Evolutionary conservation across 2,329 filamentous ascomycete genomes (phyloP).

Genomic region (Fusarium sublunatum): DNA sequence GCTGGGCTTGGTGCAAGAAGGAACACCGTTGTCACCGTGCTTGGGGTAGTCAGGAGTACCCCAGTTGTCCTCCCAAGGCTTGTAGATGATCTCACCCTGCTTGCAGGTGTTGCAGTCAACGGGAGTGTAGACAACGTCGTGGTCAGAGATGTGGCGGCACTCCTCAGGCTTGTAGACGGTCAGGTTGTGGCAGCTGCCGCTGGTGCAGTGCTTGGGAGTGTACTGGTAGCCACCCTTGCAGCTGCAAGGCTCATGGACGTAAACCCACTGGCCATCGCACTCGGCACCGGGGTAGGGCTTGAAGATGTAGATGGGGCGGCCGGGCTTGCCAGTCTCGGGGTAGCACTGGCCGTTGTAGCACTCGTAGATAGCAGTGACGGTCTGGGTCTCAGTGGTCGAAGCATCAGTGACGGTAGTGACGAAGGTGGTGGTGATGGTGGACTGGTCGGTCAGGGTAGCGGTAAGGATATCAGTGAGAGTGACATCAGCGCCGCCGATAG

Average conservation of each 20-base stretch:
- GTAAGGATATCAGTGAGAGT: conserved; percentile 14
- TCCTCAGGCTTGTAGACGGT: conserved; percentile 43
- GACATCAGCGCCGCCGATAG: conserved; percentile 1
- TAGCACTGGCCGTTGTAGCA: conserved; percentile 37
- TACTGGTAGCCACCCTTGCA: conserved; percentile 40
- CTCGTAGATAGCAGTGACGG: conserved; percentile 37
- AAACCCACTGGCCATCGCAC: conserved; percentile 37
- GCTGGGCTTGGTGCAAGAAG: conserved; percentile 7
- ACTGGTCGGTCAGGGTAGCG: conserved; percentile 33
- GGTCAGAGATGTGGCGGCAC: conserved; percentile 24
- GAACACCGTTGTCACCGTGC: not conserved
- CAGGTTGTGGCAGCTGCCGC: conserved; percentile 30
- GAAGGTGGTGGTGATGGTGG: conserved; percentile 36
- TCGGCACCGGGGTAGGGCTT: conserved; percentile 32
- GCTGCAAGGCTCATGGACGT: conserved; percentile 30
- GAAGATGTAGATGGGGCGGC: conserved; percentile 36
- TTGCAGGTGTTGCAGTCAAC: conserved; percentile 28
- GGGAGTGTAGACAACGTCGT: conserved; percentile 32
- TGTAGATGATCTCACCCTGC: conserved; percentile 37
- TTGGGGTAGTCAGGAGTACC: conserved; percentile 21
- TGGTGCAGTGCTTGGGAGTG: conserved; percentile 34
- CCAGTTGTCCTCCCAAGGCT: conserved; percentile 37
- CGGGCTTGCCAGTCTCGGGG: conserved; percentile 9
- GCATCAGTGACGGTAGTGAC: conserved; percentile 29
- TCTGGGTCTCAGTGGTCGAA: conserved; percentile 24